Conservation (phyloP, 2,329 filamentous ascomycete genomes). For the Hyphodiscus sp. region DNA sequence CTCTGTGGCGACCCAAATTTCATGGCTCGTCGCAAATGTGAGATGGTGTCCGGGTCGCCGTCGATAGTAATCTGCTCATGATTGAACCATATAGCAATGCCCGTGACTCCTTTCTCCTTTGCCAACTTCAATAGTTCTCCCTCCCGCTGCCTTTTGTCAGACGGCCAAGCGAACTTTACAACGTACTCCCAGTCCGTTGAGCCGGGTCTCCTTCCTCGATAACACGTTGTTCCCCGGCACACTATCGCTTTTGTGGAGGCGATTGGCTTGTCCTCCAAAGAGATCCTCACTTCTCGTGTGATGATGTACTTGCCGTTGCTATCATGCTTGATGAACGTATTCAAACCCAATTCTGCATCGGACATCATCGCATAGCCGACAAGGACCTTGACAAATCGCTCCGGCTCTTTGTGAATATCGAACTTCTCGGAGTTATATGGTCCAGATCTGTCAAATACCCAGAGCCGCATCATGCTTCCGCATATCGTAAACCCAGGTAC, state of each 20-base stretch:
- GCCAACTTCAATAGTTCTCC: slow-evolving; percentile 24
- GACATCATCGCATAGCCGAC: slow-evolving; percentile 28
- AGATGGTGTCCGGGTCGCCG: slow-evolving; percentile 19
- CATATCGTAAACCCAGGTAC: slow-evolving; percentile 27
- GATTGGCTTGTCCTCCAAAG: slow-evolving; percentile 17
- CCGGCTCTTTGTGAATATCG: slow-evolving; percentile 27
- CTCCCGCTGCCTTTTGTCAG: slow-evolving; percentile 25
- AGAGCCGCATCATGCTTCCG: slow-evolving; percentile 26
- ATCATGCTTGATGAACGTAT: slow-evolving; percentile 23
- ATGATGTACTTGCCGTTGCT: slow-evolving; percentile 15
- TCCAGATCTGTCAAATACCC: slow-evolving; percentile 31
- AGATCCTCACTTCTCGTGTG: slow-evolving; percentile 13
- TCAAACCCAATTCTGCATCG: slow-evolving; percentile 28
- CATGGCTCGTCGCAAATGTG: slow-evolving; percentile 21
- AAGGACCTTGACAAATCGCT: slow-evolving; percentile 26
- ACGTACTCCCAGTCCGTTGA: slow-evolving; percentile 20
- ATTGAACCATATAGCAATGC: slow-evolving; percentile 25
- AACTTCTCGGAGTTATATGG: slow-evolving; percentile 28
- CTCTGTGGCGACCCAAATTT: slow-evolving; percentile 19
- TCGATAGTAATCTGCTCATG: slow-evolving; percentile 23
- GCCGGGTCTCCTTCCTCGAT: too few relatives aligned
- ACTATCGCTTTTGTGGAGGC: slow-evolving; percentile 19
- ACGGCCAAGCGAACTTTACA: slow-evolving; percentile 31
- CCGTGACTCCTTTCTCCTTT: slow-evolving; percentile 23
- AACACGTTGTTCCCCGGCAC: slow-evolving; percentile 15